Evolutionary conservation across 2,329 filamentous ascomycete species (phyloP).

Genomic region (Falciphora oryzae): DNA sequence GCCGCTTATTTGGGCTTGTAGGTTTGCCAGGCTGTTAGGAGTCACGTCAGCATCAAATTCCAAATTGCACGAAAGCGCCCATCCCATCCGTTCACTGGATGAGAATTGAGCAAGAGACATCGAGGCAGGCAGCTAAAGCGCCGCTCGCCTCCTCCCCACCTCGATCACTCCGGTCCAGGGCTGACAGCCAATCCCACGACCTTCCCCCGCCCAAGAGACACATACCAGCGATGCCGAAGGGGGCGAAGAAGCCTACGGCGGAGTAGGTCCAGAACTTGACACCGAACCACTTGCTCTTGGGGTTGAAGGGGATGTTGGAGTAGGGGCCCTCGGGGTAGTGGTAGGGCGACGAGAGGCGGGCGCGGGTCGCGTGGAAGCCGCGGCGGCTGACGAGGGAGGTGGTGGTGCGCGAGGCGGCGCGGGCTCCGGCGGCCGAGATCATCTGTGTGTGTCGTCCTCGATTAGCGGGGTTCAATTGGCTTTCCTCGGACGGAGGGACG

Average conservation of each 20-base stretch:
- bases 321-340: constrained; percentile 97
- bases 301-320: constrained; percentile 96
- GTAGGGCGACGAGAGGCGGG: constrained; percentile 84
- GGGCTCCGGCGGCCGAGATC: constrained; percentile 66
- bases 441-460: constrained; percentile 49
- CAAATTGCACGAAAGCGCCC: neutral
- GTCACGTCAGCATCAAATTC: constrained; percentile 13
- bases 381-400: constrained; percentile 61
- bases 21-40: constrained; percentile 42
- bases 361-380: constrained; percentile 85
- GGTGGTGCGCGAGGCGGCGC: constrained; percentile 54
- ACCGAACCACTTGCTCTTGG: constrained; percentile 79
- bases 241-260: constrained; percentile 51
- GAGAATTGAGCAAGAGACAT: neutral
- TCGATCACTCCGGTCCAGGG: constrained; percentile 3
- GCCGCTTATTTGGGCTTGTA: constrained; percentile 38
- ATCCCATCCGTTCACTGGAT: neutral
- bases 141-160: neutral
- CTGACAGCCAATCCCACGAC: neutral
- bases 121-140: neutral
- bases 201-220: constrained; percentile 19
- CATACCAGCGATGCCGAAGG: constrained; percentile 59
- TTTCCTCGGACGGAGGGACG: neutral
- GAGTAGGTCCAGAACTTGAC: constrained; percentile 75
- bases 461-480: constrained; percentile 1